Conservation (phyloP, 306 rosid genomes). For the Hippophae rhamnoides region DNA sequence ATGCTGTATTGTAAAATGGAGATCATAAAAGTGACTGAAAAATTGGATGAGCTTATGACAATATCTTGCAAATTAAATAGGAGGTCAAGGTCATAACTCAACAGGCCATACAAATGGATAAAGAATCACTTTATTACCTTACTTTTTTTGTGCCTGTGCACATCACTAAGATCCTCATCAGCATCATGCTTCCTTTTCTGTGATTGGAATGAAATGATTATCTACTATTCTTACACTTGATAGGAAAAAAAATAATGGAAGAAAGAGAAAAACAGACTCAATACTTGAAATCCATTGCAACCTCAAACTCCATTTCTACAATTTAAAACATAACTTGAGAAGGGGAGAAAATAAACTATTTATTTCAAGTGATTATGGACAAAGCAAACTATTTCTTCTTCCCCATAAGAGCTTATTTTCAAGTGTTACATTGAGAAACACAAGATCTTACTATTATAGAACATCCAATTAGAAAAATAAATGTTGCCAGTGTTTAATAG, state of each 20-base stretch:
- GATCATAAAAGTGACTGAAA: constrained; percentile 12
- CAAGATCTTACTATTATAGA: too few relatives aligned
- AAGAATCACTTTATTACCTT: constrained; percentile 58
- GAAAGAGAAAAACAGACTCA: too few relatives aligned
- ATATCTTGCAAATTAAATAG: constrained; percentile 1
- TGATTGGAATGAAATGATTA: constrained; percentile 12
- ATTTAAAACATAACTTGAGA: too few relatives aligned
- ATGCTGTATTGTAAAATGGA: constrained; percentile 44
- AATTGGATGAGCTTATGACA: not conserved
- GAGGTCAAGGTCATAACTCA: not conserved
- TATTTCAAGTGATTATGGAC: too few relatives aligned
- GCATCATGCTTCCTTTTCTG: constrained; percentile 99
- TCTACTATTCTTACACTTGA: constrained; percentile 12
- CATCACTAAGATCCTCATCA: constrained; percentile 74
- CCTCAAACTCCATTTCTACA: too few relatives aligned
- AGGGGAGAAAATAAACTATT: too few relatives aligned
- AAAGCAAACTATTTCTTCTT: too few relatives aligned
- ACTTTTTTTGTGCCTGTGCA: constrained; percentile 94
- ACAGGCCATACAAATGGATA: not conserved
- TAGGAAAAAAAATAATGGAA: not conserved
- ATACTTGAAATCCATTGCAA: too few relatives aligned
- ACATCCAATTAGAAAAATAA: too few relatives aligned
- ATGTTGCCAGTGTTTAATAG: too few relatives aligned
- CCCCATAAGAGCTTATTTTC: too few relatives aligned
- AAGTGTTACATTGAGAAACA: too few relatives aligned